Evolutionary conservation across 225 moss, liverwort and hornwort species (phyloP), one percentile per base, ranked within the genome.

Genomic region (Antitrichia curtipendula): DNA sequence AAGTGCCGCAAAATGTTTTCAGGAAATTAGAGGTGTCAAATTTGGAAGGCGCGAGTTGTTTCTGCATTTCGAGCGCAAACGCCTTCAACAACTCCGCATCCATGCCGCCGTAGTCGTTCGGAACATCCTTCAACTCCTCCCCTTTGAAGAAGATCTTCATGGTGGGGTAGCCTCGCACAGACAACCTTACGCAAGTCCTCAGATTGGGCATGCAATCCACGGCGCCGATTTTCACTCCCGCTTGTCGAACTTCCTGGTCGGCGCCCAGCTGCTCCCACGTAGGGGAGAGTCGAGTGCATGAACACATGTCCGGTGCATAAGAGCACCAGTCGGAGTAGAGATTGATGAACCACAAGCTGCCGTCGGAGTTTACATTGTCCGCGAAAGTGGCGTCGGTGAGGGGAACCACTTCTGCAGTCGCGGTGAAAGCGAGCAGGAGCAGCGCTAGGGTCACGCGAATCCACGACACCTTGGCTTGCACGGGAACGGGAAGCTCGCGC

Each of bases 261-360:
- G 88, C 85, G 36, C 96, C 97, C 6, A 96, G 89, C 87, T 94
- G 88, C 69, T 93, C 91, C 96, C 95, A 97, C 25, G 80, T 86
- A 16, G 97, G 93, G 9, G 56, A 56, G 21, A 56, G 56, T 56
- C 56, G 21, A 56, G 21, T 20, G 8, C 56, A 56, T 21, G 21
- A 2, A 56, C 56, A 56, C n/a, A n/a, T n/a, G 7, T 8, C 56
- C 20, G 56, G 52, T 16, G 20, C 8, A 56, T 20, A 56, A 20
- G 8, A 8, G 9, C 96, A 97, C 97, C 96, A 97, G 5, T 95
- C 92, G 29, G 93, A 87, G 45, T 85, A 94, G 71, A 97, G 96
- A 81, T 97, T 89, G 68, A 97, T 92, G 78, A 97, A 95, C 97
- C 97, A 96, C n/a, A 96, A 78, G 34, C 92, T 96, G 63, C 2